Evolutionary conservation across 176 grass and related monocot genomes (phyloP), one percentile per base, ranked within the genome.

Genomic region (Lolium rigidum): DNA sequence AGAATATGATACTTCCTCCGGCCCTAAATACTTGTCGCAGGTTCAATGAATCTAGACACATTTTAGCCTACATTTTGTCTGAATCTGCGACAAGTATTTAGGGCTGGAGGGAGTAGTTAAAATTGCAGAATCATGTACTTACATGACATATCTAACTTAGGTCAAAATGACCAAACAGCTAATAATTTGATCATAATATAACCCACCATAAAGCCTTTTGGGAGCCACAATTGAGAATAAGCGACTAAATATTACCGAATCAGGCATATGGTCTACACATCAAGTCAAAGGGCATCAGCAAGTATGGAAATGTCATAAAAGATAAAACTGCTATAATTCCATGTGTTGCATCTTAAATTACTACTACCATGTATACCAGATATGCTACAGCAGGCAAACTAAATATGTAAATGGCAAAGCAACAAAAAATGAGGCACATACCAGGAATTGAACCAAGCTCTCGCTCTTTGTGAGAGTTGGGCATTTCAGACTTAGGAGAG

Each of bases 391-490:
- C 71, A 54, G 61, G 41, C 47, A 88, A 81, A 81, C 12, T 38
- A 56, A 85, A 89, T 76, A 85, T 43, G 67, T 80, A 91, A 86
- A 80, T 67, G 20, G 4, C 39, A 72, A 85, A 82, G 35, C 55
- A 84, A 61, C 2, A 83, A 24, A 81, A 65, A 86, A 26, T 16
- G 16, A n/a, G 56, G n/a, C 15, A 72, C 87, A 85, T 95, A 98
- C 96, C 96, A 90, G 84, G 68, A 57, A 70, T 69, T 68, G 84
- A 81, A 86, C 56, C 76, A 61, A 89, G 71, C 35, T 98, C 93
- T 91, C 88, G 91, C 72, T 96, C 93, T 87, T 77, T 92, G 74
- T 94, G 94, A 83, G 90, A 92, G 82, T 88, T 94, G 38, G 92
- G 88, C 51, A 89, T 82, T 91, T 98, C 96, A 76, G 96, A 92